A percentile compares a stretch with the other conserved stretches of the same genome.
Conservation (phyloP, 129 eudicot species). For the Chrysanthemum lavandulifolium region DNA sequence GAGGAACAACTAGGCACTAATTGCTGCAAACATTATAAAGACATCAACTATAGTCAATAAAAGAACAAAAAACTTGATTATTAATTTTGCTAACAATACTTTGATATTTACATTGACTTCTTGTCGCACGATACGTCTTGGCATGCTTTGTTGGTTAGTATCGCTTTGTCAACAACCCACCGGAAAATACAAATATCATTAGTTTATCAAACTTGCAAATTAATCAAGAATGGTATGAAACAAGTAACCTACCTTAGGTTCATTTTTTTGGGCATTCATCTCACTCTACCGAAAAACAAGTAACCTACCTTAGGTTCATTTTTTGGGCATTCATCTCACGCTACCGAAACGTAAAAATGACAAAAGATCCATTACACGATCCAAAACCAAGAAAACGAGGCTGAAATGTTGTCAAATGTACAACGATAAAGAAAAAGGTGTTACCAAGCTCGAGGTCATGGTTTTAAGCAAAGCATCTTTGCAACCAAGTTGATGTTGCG, state of each 20-base stretch:
- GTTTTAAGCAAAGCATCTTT: conserved; percentile 73
- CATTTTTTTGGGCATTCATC: no score
- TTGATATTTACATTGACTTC: conserved; percentile 62
- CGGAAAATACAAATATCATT: conserved; percentile 4
- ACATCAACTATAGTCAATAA: background rate
- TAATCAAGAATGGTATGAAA: no score
- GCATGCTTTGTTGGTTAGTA: conserved; percentile 20
- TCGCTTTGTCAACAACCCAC: conserved; percentile 35
- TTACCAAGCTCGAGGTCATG: conserved; percentile 44
- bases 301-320: no score
- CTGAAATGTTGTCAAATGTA: background rate
- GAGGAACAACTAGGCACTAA: no score
- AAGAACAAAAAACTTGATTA: background rate
- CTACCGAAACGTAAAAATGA: no score
- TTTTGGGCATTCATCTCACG: no score
- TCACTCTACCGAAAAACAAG: background rate
- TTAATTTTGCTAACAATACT: background rate
- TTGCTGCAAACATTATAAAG: conserved; percentile 41
- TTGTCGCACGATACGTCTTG: conserved; percentile 35
- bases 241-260: no score
- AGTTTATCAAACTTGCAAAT: background rate
- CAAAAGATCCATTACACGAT: no score
- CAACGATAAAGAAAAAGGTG: background rate
- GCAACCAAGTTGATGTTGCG: conserved; percentile 64
- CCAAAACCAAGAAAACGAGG: no score